Evolutionary conservation across 2,329 filamentous ascomycete genomes (phyloP), one percentile per base, ranked within the genome.

Genomic region (Hypoxylon rubiginosum): DNA sequence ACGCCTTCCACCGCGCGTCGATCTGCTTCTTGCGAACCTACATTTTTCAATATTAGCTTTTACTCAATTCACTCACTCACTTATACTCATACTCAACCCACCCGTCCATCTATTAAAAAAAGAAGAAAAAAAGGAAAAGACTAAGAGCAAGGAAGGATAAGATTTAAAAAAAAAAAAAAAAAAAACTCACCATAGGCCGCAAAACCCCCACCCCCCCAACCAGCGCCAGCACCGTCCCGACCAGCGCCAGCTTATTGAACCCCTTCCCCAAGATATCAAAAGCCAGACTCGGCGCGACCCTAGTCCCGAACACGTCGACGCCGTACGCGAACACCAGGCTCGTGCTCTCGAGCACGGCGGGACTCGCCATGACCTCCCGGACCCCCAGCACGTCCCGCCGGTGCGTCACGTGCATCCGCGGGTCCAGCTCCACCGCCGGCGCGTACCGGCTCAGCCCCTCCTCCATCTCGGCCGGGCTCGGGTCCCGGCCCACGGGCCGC

Each of bases 231-330:
- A 99, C 94, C 0, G 96, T 99, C 15, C 87, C 84, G 39, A 97
- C 79, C 75, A 99, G 87, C 72, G 94, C 92, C 60, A 94, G 77
- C 83, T 97, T 97, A 77, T 95, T 96, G 79, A 99, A 99, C 2
- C 93, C 92, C 80, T 94, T 96, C 67, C 94, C 96, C 15, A 99
- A 82, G 45, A 98, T 89, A 81, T 99, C 96, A 79, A 99, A 99
- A 15, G 92, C 87, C 72, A 92, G 89, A 79, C 93, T 97, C 0
- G 96, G 96, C n/a, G 91, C 88, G 10, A 97, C 88, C 56, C 94
- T 85, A 0, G 94, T 95, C 13, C 92, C 94, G 71, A 97, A 99
- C 1, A 98, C 82, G 77, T 99, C 96, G 13, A 93, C 78, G 3
- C 96, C 96, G 74, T 92, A 97, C 0, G 93, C 94, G 74, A 97